Evolutionary conservation across 2,329 filamentous ascomycete genomes (phyloP).

Genomic region (Epichloe amarillans): DNA sequence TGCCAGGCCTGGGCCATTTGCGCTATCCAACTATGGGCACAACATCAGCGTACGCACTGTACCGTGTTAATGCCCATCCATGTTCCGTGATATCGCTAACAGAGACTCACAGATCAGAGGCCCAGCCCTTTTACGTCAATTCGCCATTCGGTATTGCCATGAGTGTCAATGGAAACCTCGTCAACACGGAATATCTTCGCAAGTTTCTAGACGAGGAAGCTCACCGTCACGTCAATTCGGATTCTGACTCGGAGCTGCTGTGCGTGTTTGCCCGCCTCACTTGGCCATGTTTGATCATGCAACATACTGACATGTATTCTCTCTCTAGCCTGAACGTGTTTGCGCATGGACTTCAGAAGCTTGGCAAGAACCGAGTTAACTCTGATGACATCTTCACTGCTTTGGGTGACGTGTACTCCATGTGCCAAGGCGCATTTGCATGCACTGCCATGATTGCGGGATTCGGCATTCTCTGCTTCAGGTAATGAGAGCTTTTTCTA

Average conservation of each 20-base stretch:
- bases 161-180: constrained; percentile 78
- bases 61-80: not conserved
- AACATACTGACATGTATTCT: constrained; percentile 7
- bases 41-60: constrained; percentile 32
- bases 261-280: not conserved
- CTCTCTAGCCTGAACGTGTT: constrained; percentile 60
- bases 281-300: too few species aligned
- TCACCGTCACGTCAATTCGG: constrained; percentile 79
- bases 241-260: constrained; percentile 61
- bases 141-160: constrained; percentile 71
- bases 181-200: constrained; percentile 59
- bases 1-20: constrained; percentile 51
- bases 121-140: constrained; percentile 85
- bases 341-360: constrained; percentile 67
- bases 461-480: constrained; percentile 68
- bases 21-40: constrained; percentile 84
- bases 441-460: constrained; percentile 73
- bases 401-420: constrained; percentile 57
- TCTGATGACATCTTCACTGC: constrained; percentile 63
- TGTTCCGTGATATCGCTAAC: not conserved
- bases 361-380: constrained; percentile 70
- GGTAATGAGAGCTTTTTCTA: constrained; percentile 16
- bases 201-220: constrained; percentile 63
- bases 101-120: constrained; percentile 52
- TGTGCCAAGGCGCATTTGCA: constrained; percentile 63